Base-by-base conservation (phyloP, 768 basidiomycete species). In the Tricholoma matsutake region DNA sequence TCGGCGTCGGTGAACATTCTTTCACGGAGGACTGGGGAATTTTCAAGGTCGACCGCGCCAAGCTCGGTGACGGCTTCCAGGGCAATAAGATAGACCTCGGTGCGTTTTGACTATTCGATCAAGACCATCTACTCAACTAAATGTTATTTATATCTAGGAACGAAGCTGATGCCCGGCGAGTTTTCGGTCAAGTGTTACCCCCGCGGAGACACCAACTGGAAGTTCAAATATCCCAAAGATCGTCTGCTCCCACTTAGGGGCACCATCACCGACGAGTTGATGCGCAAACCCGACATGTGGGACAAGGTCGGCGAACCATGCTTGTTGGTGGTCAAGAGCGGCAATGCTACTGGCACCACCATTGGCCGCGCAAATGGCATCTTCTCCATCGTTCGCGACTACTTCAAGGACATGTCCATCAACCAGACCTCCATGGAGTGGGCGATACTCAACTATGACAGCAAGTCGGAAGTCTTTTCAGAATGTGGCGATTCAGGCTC, bases 301-400 rank as follows among this genome's bases (percentile, higher is more conserved):
- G 72, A 75, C 68, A 25, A 3, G 39, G 61, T 75, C 51, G 67
- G 68, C 57, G 65, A 75, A 58, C 64, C 70, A 8, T 72, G 69
- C 67, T 59, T 75, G 51, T 61, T 73, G 54, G 78, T 77, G 52
- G 55, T 75, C 56, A 79, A 78, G 69, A 65, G 62, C 49, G 78
- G 76, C 39, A 69, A 62, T 61, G 63, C 72, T 57, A 75, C 78
- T 47, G 67, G 62, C 59, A 65, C 64, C 68, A 79, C 76, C 61
- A 61, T 79, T n/a, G 77, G 76, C 64, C 72, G 72, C 62, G 71
- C 71, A 18, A 79, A 65, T 56, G 73, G 75, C 60, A 20, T 77
- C 63, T 71, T 69, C 57, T 77, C 77, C 49, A 54, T 72, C 62
- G 69, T 72, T 60, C 75, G 75, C 54, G 66, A 71, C 10, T 75